A percentile compares a stretch with the other conserved stretches of the same genome.
These are phyloP conservation scores for Dalechampia spathulata DNA, from an alignment of 441 rosid genomes.

Conservation along the genomic window DNA sequence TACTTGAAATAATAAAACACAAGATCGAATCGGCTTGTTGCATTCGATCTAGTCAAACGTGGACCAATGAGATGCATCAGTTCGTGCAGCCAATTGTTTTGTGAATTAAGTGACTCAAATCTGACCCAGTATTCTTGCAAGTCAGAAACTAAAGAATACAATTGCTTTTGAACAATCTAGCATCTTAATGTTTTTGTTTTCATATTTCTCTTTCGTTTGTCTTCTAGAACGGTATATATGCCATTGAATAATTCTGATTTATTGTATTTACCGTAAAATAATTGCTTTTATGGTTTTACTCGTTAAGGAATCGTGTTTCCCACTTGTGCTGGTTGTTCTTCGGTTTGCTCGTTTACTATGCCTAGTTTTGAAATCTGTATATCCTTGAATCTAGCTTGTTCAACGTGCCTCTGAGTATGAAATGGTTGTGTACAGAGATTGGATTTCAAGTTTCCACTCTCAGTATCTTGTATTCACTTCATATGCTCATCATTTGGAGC, in stretches of 20 bases:
- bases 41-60: neutral
- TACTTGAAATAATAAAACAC: neutral
- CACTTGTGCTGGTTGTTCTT: neutral
- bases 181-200: neutral
- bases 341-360: neutral
- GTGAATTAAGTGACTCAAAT: neutral
- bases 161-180: neutral
- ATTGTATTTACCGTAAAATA: no score
- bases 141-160: no score
- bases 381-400: neutral
- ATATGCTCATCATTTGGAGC: slow-evolving; percentile 97
- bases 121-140: no score
- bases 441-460: slow-evolving; percentile 91
- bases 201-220: no score
- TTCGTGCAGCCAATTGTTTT: neutral
- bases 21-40: no score
- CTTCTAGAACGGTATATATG: no score
- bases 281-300: no score
- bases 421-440: slow-evolving; percentile 45
- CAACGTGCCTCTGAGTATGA: slow-evolving; percentile 1
- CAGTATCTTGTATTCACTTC: slow-evolving; percentile 91
- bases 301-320: neutral
- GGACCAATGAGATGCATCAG: neutral
- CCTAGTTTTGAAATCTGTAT: neutral
- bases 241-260: no score